phyloP scores from a whole-genome alignment of 2,329 filamentous ascomycete species.

The Emmonsia crescens region DNA sequence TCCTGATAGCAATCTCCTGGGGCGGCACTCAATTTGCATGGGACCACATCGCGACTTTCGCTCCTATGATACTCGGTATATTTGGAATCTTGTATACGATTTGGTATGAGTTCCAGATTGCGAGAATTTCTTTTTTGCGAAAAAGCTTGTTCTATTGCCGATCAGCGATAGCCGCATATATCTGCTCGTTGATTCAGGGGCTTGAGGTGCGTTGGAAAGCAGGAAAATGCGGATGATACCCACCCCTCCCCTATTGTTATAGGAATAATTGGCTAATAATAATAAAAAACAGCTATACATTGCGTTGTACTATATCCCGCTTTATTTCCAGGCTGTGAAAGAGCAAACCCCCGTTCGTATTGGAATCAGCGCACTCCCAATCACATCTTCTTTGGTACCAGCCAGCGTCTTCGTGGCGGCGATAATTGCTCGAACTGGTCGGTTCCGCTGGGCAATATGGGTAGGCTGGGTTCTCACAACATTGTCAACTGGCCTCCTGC shows the following conservation, averaged over 20 bases:
- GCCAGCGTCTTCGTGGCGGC: slow-evolving; percentile 36
- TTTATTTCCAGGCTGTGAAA: slow-evolving; percentile 36
- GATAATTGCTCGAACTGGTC: slow-evolving; percentile 24
- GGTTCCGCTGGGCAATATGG: slow-evolving; percentile 52
- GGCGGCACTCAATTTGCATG: slow-evolving; percentile 56
- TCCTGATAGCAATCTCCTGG: slow-evolving; percentile 53
- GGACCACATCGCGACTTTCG: slow-evolving; percentile 49
- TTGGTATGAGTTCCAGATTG: not conserved
- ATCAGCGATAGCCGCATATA: slow-evolving; percentile 3
- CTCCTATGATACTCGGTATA: slow-evolving; percentile 48
- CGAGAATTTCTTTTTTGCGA: not conserved
- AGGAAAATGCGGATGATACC: not conserved
- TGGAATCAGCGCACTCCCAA: slow-evolving; percentile 46
- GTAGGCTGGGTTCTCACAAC: slow-evolving; percentile 50
- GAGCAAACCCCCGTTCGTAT: slow-evolving; percentile 42
- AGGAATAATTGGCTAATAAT: not conserved
- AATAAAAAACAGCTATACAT: slow-evolving; percentile 30
- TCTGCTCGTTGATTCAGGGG: slow-evolving; percentile 1
- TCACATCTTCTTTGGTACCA: slow-evolving; percentile 3
- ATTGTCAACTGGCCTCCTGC: slow-evolving; percentile 44
- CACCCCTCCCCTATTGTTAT: not conserved
- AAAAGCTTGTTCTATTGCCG: slow-evolving; percentile 1
- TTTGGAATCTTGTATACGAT: slow-evolving; percentile 30
- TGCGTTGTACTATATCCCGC: slow-evolving; percentile 45
- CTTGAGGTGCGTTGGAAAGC: slow-evolving; percentile 22